These are phyloP conservation scores for Venturia oleaginea DNA, from an alignment of 2,329 filamentous ascomycete species.

Conservation along the genomic window DNA sequence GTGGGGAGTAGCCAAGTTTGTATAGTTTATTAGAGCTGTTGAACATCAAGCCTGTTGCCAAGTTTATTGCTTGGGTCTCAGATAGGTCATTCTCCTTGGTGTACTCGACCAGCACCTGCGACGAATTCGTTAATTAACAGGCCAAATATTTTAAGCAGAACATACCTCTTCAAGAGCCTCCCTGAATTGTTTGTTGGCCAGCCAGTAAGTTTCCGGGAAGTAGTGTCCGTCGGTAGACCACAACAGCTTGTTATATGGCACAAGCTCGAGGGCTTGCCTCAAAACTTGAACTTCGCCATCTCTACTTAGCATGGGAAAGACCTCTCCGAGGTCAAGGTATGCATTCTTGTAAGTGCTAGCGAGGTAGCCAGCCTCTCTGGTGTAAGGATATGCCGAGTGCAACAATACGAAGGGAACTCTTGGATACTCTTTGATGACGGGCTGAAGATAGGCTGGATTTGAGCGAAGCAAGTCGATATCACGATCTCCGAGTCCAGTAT, in stretches of 20 bases:
- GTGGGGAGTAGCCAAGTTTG: constrained; percentile 39
- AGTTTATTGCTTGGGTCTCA: constrained; percentile 50
- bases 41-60: constrained; percentile 63
- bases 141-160: constrained; percentile 17
- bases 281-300: constrained; percentile 65
- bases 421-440: constrained; percentile 60
- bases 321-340: constrained; percentile 73
- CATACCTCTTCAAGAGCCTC: constrained; percentile 57
- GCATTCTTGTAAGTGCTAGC: constrained; percentile 70
- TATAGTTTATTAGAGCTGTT: constrained; percentile 71
- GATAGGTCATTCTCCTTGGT: constrained; percentile 55
- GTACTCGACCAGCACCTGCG: constrained; percentile 57
- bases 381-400: constrained; percentile 75
- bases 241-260: constrained; percentile 64
- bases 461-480: constrained; percentile 62
- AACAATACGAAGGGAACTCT: constrained; percentile 66
- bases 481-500: constrained; percentile 73
- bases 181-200: constrained; percentile 63
- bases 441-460: constrained; percentile 67
- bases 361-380: constrained; percentile 67
- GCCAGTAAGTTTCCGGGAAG: constrained; percentile 67
- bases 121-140: background rate
- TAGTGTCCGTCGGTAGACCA: constrained; percentile 77
- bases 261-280: constrained; percentile 64
- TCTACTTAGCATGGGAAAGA: constrained; percentile 69